Evolutionary conservation across 192 early-diverging fungal species (phyloP).

Genomic region (Backusella westeae): DNA sequence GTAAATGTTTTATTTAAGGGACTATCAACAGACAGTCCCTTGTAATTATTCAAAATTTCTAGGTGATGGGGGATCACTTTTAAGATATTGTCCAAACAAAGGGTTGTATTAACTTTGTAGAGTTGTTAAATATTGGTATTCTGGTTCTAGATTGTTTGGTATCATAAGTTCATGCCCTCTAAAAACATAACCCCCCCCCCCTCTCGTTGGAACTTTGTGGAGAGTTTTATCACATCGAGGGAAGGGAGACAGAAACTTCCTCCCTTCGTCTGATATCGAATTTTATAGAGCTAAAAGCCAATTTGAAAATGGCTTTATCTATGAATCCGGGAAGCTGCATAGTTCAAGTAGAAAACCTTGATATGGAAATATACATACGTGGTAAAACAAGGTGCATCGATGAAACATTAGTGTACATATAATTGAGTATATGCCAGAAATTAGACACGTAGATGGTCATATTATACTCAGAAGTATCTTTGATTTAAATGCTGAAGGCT

Average conservation of each 20-base stretch:
- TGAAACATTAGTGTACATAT: conserved; percentile 80
- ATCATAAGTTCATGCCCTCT: conserved; percentile 84
- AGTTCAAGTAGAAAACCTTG: conserved; percentile 91
- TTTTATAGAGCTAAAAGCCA: conserved; percentile 91
- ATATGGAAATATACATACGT: conserved; percentile 70
- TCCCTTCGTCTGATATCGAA: conserved; percentile 55
- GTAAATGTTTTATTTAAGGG: conserved; percentile 88
- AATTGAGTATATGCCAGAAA: conserved; percentile 70
- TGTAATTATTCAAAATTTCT: conserved; percentile 83
- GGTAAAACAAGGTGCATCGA: conserved; percentile 69
- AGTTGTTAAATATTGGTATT: too few species aligned
- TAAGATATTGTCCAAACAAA: conserved; percentile 94
- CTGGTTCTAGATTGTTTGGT: conserved; percentile 66
- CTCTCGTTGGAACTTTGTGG: conserved; percentile 76
- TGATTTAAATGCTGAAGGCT: conserved; percentile 45
- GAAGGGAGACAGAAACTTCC: conserved; percentile 32
- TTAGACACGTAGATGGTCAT: conserved; percentile 66
- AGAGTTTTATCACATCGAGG: conserved; percentile 69
- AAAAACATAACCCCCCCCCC: conserved; percentile 57
- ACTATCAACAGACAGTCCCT: conserved; percentile 72
- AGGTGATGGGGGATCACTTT: conserved; percentile 91
- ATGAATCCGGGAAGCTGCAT: conserved; percentile 90
- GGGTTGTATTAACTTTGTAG: conserved; percentile 45
- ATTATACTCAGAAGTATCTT: conserved; percentile 61
- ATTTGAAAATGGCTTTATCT: conserved; percentile 80